These are phyloP conservation scores for Paulownia fortunei DNA, from an alignment of 257 asterid genomes.

Conservation along the genomic window DNA sequence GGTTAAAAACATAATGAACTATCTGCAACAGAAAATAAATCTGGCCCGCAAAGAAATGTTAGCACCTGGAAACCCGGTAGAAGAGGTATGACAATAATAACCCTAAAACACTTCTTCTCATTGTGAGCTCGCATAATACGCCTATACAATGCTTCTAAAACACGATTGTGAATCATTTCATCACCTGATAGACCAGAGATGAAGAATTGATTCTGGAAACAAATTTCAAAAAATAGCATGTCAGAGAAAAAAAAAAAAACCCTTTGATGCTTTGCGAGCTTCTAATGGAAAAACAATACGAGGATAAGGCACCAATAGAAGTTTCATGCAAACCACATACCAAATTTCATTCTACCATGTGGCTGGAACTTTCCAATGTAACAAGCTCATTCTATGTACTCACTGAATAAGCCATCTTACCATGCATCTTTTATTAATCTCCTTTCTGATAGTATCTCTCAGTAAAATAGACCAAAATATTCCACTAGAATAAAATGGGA, in stretches of 20 bases:
- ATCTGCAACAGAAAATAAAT: slow-evolving; percentile 16
- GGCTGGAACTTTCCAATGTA: not conserved
- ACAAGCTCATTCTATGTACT: not conserved
- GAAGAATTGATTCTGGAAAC: slow-evolving; percentile 92
- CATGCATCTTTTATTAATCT: not conserved
- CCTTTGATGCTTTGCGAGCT: slow-evolving; percentile 1
- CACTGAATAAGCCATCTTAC: not conserved
- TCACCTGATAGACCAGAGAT: slow-evolving; percentile 94
- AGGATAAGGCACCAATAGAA: slow-evolving; percentile 5
- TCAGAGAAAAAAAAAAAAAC: slow-evolving; percentile 46
- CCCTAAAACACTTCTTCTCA: slow-evolving; percentile 91
- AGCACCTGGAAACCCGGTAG: slow-evolving; percentile 96
- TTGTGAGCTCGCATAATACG: slow-evolving; percentile 87
- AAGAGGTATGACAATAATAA: slow-evolving; percentile 89
- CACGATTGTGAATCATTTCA: slow-evolving; percentile 86
- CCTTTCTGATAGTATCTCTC: slow-evolving; percentile 6
- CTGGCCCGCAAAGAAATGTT: slow-evolving; percentile 25
- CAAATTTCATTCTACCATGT: slow-evolving; percentile 6
- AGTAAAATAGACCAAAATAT: not conserved
- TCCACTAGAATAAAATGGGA: not conserved
- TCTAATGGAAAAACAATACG: slow-evolving; percentile 12
- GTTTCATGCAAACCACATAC: slow-evolving; percentile 3
- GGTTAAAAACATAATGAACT: slow-evolving; percentile 24
- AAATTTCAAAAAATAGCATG: slow-evolving; percentile 30
- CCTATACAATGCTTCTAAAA: slow-evolving; percentile 72